Evolutionary conservation across 2,329 filamentous ascomycete genomes (phyloP).

Genomic region (Drechmeria coniospora): DNA sequence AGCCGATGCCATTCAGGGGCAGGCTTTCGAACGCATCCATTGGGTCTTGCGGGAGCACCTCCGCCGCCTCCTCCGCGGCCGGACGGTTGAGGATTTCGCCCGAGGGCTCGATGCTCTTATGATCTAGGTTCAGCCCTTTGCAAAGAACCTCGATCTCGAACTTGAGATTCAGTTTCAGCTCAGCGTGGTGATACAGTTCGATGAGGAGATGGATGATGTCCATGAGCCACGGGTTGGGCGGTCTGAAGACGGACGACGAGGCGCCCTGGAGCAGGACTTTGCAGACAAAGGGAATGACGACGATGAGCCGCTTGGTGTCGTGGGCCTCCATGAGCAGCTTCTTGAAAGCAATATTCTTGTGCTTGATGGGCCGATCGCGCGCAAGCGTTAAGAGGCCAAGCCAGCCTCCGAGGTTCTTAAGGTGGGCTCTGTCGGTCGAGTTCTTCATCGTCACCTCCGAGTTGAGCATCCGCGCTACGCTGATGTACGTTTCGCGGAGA

Average conservation of each 20-base stretch:
- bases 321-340: conserved; percentile 87
- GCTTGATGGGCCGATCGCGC: conserved; percentile 86
- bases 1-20: conserved; percentile 57
- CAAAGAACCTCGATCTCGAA: conserved; percentile 98
- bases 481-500: conserved; percentile 82
- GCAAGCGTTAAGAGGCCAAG: conserved; percentile 85
- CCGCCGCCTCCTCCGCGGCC: conserved; percentile 44
- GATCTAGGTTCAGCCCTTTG: conserved; percentile 80
- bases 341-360: conserved; percentile 94
- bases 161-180: conserved; percentile 90
- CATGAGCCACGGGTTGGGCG: conserved; percentile 96
- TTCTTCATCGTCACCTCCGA: conserved; percentile 76
- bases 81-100: conserved; percentile 69
- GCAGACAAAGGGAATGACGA: conserved; percentile 95
- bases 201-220: conserved; percentile 84
- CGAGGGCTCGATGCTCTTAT: conserved; percentile 80
- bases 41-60: conserved; percentile 47
- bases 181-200: conserved; percentile 84
- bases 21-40: conserved; percentile 74
- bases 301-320: conserved; percentile 76
- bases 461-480: conserved; percentile 75
- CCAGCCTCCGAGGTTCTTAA: conserved; percentile 92
- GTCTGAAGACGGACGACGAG: conserved; percentile 75
- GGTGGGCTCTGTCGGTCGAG: conserved; percentile 66
- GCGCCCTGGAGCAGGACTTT: conserved; percentile 81